Conservation (phyloP, 352 stramenopile species). For the Pythium guiyangense region DNA sequence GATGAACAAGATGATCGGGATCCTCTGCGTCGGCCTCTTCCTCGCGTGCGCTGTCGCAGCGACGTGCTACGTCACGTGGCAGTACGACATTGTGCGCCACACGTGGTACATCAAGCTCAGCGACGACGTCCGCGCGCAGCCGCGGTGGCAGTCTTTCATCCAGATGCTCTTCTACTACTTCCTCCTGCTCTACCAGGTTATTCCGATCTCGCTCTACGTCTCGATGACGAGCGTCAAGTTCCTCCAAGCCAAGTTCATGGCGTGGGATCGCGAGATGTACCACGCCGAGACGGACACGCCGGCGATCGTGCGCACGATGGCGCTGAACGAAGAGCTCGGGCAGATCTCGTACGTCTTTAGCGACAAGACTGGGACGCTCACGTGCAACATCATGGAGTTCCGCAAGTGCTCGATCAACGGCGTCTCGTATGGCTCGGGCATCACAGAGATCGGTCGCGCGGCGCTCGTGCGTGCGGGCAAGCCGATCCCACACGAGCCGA, state of each 20-base stretch:
- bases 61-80: constrained; percentile 73
- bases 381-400: too few species aligned
- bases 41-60: constrained; percentile 58
- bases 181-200: constrained; percentile 88
- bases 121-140: constrained; percentile 26
- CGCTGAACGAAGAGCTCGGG: too few species aligned
- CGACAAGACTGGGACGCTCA: too few species aligned
- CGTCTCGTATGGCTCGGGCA: constrained; percentile 92
- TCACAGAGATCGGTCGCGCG: constrained; percentile 79
- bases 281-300: constrained; percentile 91
- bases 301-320: too few species aligned
- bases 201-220: constrained; percentile 93
- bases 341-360: too few species aligned
- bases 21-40: constrained; percentile 64
- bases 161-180: constrained; percentile 93
- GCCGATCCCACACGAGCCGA: constrained; percentile 55
- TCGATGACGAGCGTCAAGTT: constrained; percentile 90
- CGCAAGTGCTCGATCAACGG: too few species aligned
- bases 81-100: constrained; percentile 64
- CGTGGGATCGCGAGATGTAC: constrained; percentile 88
- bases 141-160: constrained; percentile 56
- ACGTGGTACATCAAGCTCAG: constrained; percentile 72
- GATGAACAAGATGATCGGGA: constrained; percentile 81
- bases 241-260: constrained; percentile 83
- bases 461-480: constrained; percentile 54